Evolutionary conservation across 805 yeast genomes (phyloP).

Genomic region (Ogataea trehaloabstinens): DNA sequence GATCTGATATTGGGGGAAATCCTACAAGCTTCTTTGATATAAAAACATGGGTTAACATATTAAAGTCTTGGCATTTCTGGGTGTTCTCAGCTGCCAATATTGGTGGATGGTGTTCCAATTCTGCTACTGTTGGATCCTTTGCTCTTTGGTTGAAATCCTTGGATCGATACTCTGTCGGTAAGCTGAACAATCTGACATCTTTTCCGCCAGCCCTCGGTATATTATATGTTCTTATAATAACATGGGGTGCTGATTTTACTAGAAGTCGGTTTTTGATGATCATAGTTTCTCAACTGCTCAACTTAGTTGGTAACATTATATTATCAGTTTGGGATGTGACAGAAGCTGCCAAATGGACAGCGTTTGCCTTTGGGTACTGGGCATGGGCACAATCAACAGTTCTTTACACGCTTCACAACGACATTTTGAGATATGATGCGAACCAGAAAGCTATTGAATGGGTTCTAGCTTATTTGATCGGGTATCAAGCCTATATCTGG

Average conservation of each 20-base stretch:
- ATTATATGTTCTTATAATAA: slow-evolving; percentile 33
- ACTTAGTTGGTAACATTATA: slow-evolving; percentile 26
- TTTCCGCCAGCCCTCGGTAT: slow-evolving; percentile 38
- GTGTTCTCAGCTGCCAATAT: slow-evolving; percentile 22
- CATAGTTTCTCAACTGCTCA: slow-evolving; percentile 39
- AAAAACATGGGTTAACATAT: slow-evolving; percentile 39
- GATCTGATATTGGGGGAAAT: slow-evolving; percentile 38
- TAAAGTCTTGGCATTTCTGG: slow-evolving; percentile 38
- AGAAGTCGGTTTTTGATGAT: slow-evolving; percentile 15
- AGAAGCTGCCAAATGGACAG: slow-evolving; percentile 37
- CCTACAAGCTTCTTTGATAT: slow-evolving; percentile 31
- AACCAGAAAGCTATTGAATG: slow-evolving; percentile 3
- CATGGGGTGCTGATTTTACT: slow-evolving; percentile 6
- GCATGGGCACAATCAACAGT: slow-evolving; percentile 6
- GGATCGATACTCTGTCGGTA: slow-evolving; percentile 28
- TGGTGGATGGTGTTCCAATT: slow-evolving; percentile 30
- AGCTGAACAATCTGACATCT: slow-evolving; percentile 42
- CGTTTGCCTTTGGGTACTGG: slow-evolving; percentile 7
- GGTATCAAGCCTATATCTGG: slow-evolving; percentile 4
- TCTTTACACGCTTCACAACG: slow-evolving; percentile 3
- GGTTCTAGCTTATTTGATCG: slow-evolving; percentile 4
- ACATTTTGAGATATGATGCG: slow-evolving; percentile 3
- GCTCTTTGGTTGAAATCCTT: slow-evolving; percentile 31
- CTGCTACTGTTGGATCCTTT: slow-evolving; percentile 27
- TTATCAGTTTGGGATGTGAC: slow-evolving; percentile 48